phyloP scores from a whole-genome alignment of 2,329 filamentous ascomycete genomes.

The Tolypocladium endophyticum region DNA sequence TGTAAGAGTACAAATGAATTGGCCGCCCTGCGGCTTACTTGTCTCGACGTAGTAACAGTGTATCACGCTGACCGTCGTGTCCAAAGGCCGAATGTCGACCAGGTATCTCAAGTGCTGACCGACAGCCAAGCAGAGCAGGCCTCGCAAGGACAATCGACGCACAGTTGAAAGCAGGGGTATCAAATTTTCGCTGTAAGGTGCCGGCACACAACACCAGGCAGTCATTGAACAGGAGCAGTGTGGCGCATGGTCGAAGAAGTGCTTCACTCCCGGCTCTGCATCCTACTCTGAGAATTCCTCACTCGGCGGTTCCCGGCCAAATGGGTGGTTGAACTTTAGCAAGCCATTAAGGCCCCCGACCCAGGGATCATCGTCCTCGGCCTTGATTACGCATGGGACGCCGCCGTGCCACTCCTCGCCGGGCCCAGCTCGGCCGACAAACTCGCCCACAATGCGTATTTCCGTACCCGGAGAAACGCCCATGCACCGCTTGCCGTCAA shows the following conservation, averaged over 20 bases:
- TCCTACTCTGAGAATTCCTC: conserved; percentile 17
- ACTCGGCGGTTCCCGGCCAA: conserved; percentile 44
- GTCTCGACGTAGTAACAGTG: background rate
- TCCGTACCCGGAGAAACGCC: conserved; percentile 69
- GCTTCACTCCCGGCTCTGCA: background rate
- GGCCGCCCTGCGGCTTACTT: background rate
- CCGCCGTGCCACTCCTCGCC: conserved; percentile 57
- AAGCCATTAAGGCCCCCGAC: conserved; percentile 88
- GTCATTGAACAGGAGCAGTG: background rate
- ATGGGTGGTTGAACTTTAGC: conserved; percentile 95
- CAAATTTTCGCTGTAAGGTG: background rate
- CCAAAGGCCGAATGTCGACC: background rate
- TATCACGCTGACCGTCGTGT: background rate
- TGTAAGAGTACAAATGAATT: background rate
- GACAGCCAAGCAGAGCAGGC: background rate
- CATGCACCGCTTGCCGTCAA: conserved; percentile 62
- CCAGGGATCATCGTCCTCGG: conserved; percentile 80
- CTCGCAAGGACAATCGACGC: background rate
- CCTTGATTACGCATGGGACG: conserved; percentile 81
- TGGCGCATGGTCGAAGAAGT: background rate
- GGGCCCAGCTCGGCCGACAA: conserved; percentile 41
- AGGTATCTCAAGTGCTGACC: background rate
- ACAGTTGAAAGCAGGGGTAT: background rate
- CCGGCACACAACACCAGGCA: background rate
- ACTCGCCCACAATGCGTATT: conserved; percentile 79